Evolutionary conservation across 495 filamentous ascomycete genomes (phyloP).

Genomic region (Lichenothelia convexa): DNA sequence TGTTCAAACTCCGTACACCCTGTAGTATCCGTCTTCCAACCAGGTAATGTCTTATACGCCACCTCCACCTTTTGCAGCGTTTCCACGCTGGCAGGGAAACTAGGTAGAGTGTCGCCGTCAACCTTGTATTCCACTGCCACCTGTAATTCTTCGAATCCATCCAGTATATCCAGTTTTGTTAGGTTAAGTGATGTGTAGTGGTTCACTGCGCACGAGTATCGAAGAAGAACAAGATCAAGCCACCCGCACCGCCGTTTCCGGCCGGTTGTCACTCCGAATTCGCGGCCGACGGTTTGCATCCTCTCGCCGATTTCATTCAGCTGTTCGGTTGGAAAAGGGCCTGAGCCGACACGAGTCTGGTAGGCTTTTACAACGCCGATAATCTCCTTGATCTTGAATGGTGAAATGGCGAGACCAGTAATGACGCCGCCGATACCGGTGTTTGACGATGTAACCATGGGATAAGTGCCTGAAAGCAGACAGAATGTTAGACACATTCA

Average conservation of each 20-base stretch:
- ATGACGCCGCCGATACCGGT: conserved; percentile 47
- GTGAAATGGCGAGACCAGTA: conserved; percentile 44
- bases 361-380: conserved; percentile 82
- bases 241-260: conserved; percentile 71
- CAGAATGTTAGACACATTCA: no score
- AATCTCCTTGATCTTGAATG: conserved; percentile 37
- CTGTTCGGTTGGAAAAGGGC: conserved; percentile 75
- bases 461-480: conserved; percentile 59
- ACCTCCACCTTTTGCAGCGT: conserved; percentile 38
- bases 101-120: conserved; percentile 32
- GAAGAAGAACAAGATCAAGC: conserved; percentile 76
- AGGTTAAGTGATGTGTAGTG: conserved; percentile 46
- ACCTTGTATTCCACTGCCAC: conserved; percentile 54
- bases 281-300: conserved; percentile 42
- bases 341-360: conserved; percentile 47
- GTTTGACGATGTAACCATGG: conserved; percentile 57
- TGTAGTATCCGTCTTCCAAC: conserved; percentile 74
- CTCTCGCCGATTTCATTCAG: conserved; percentile 44
- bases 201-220: conserved; percentile 36
- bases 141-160: conserved; percentile 65
- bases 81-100: conserved; percentile 54
- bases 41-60: conserved; percentile 55
- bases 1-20: conserved; percentile 40
- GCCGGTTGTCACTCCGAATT: conserved; percentile 73
- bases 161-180: conserved; percentile 78